Evolutionary conservation across 2,329 filamentous ascomycete species (phyloP).

Genomic region (Fusarium nygamai): DNA sequence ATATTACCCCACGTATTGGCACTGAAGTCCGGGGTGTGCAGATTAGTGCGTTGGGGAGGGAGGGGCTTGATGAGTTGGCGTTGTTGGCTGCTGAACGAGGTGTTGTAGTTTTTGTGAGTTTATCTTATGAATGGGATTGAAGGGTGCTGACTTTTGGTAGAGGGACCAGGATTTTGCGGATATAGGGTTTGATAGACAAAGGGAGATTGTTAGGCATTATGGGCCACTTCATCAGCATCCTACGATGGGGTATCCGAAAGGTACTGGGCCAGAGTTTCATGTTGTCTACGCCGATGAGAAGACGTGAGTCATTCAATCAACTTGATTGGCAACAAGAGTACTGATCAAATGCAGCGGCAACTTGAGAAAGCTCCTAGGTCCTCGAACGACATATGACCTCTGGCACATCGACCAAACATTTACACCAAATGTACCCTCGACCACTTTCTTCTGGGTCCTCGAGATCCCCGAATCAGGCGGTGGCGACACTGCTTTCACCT

Average conservation of each 20-base stretch:
- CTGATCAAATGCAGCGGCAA: constrained; percentile 31
- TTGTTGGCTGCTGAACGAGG: constrained; percentile 46
- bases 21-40: constrained; percentile 45
- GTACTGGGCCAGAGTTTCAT: constrained; percentile 47
- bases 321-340: rapidly evolving
- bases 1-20: constrained; percentile 45
- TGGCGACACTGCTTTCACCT: constrained; percentile 46
- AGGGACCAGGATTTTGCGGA: constrained; percentile 48
- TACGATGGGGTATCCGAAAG: constrained; percentile 46
- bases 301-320: constrained; percentile 32
- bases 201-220: constrained; percentile 45
- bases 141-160: constrained; percentile 8
- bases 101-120: constrained; percentile 46
- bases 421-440: constrained; percentile 45
- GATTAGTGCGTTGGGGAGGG: constrained; percentile 37
- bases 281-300: constrained; percentile 48
- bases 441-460: constrained; percentile 49
- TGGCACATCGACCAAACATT: constrained; percentile 50
- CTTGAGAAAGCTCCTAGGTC: constrained; percentile 42
- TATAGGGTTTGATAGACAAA: constrained; percentile 45
- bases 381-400: constrained; percentile 43
- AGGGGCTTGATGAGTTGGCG: constrained; percentile 45
- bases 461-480: constrained; percentile 41
- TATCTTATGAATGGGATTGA: rapidly evolving
- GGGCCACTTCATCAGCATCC: constrained; percentile 46